phyloP scores from a whole-genome alignment of 2,329 filamentous ascomycete genomes.

The Colletotrichum destructivum region DNA sequence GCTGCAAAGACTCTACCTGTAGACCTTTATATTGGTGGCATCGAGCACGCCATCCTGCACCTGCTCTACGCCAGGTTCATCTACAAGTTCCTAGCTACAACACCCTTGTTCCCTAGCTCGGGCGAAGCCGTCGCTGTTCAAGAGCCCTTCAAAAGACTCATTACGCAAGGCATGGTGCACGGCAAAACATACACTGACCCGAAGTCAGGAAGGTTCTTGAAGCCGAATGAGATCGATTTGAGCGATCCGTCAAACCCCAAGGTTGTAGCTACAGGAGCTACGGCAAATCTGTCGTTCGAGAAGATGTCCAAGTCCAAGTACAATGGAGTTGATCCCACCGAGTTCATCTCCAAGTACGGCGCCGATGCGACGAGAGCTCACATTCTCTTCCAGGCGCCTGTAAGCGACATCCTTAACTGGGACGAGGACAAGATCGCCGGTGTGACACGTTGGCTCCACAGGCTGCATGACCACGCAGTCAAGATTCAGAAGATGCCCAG shows the following conservation, averaged over 20 bases:
- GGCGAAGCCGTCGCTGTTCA: conserved; percentile 56
- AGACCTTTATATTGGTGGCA: conserved; percentile 89
- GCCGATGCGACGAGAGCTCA: conserved; percentile 89
- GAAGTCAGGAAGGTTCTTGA: conserved; percentile 81
- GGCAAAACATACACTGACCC: conserved; percentile 87
- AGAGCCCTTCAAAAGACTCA: conserved; percentile 86
- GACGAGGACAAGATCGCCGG: conserved; percentile 87
- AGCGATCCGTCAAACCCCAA: conserved; percentile 69
- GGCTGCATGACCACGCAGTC: conserved; percentile 73
- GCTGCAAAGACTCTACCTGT: conserved; percentile 78
- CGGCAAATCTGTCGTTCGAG: conserved; percentile 78
- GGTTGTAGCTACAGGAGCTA: conserved; percentile 73
- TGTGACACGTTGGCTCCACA: conserved; percentile 83
- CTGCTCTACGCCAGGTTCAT: conserved; percentile 92
- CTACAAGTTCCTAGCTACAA: conserved; percentile 84
- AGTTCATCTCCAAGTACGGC: conserved; percentile 81
- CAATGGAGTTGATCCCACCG: conserved; percentile 88
- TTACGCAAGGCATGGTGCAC: conserved; percentile 95
- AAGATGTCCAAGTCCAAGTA: conserved; percentile 98
- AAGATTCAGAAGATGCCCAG: conserved; percentile 45
- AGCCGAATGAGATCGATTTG: conserved; percentile 80
- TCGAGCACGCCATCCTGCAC: conserved; percentile 93
- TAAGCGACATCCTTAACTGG: conserved; percentile 89
- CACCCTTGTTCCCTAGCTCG: conserved; percentile 61
- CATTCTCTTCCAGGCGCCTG: conserved; percentile 90